These are phyloP conservation scores for Saksenaea oblongispora DNA, from an alignment of 371 early-diverging fungal species.

Conservation along the genomic window DNA sequence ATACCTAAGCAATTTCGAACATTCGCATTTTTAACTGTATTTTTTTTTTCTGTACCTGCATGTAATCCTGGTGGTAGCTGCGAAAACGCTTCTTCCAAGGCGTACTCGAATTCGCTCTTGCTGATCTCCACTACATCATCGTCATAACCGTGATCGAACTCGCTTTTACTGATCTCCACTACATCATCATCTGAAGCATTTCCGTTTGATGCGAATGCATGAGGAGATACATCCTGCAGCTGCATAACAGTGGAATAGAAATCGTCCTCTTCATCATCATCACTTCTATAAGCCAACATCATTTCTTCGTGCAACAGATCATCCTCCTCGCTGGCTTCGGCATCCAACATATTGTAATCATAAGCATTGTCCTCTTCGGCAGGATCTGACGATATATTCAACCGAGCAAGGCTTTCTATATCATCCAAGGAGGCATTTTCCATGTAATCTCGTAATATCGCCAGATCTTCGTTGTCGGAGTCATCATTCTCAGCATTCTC, in stretches of 20 bases:
- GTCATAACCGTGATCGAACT: conserved; percentile 17
- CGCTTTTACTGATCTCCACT: conserved; percentile 8
- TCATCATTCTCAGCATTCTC: conserved; percentile 23
- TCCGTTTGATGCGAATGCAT: conserved; percentile 11
- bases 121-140: conserved; percentile 17
- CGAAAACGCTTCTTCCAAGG: conserved; percentile 13
- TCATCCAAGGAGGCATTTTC: conserved; percentile 22
- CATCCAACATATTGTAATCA: conserved; percentile 13
- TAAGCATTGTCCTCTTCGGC: conserved; percentile 1
- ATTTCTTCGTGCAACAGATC: conserved; percentile 11
- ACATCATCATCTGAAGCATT: conserved; percentile 23
- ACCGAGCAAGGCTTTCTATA: conserved; percentile 1
- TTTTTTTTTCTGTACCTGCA: conserved; percentile 29
- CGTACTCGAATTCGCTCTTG: conserved; percentile 5
- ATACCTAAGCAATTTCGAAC: background rate
- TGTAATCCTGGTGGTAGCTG: conserved; percentile 25
- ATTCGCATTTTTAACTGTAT: conserved; percentile 21
- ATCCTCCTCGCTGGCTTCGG: conserved; percentile 20
- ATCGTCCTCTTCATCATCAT: conserved; percentile 11
- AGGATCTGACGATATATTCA: conserved; percentile 13
- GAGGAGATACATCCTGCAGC: background rate
- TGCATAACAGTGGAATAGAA: conserved; percentile 5
- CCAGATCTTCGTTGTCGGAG: conserved; percentile 32
- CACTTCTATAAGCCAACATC: background rate
- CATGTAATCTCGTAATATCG: conserved; percentile 41